Conservation (phyloP, 2,329 filamentous ascomycete genomes). For the Epichloe gansuensis region DNA sequence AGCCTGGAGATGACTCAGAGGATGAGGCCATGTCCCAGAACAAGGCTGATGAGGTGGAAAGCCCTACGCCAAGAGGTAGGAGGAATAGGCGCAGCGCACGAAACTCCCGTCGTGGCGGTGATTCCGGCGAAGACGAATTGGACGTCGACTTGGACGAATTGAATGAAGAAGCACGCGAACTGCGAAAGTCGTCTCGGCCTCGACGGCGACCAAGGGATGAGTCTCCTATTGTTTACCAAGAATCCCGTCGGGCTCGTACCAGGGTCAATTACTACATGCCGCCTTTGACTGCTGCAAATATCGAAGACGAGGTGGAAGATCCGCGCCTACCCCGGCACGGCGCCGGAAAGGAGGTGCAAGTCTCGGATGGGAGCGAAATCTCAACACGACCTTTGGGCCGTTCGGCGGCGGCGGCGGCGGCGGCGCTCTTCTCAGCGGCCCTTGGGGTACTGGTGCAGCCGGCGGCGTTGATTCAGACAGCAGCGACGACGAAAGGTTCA, state of each 20-base stretch:
- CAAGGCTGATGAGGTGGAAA: conserved; percentile 33
- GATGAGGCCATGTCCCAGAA: conserved; percentile 38
- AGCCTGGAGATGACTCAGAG: conserved; percentile 46
- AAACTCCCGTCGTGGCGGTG: conserved; percentile 34
- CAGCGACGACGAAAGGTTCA: conserved; percentile 83
- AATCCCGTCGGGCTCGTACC: conserved; percentile 40
- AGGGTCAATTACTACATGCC: conserved; percentile 79
- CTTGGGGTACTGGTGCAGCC: conserved; percentile 60
- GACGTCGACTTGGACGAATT: conserved; percentile 52
- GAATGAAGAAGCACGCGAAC: conserved; percentile 52
- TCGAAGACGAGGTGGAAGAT: conserved; percentile 62
- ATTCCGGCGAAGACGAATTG: conserved; percentile 45
- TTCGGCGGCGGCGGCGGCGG: conserved; percentile 77
- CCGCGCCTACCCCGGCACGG: conserved; percentile 55
- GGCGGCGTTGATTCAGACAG: conserved; percentile 87
- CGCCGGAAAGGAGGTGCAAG: conserved; percentile 50
- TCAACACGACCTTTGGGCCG: conserved; percentile 84
- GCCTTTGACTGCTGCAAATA: conserved; percentile 46
- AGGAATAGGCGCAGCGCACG: conserved; percentile 27
- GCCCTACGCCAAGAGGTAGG: conserved; percentile 38
- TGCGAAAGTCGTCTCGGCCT: conserved; percentile 41
- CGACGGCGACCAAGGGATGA: conserved; percentile 38
- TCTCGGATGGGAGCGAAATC: conserved; percentile 58
- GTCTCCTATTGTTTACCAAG: conserved; percentile 48
- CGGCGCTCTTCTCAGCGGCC: conserved; percentile 59